A percentile compares a stretch with the other conserved stretches of the same genome.
These are phyloP conservation scores for Aspergillus fischeri DNA, from an alignment of 2,329 filamentous ascomycete genomes.

Conservation along the genomic window DNA sequence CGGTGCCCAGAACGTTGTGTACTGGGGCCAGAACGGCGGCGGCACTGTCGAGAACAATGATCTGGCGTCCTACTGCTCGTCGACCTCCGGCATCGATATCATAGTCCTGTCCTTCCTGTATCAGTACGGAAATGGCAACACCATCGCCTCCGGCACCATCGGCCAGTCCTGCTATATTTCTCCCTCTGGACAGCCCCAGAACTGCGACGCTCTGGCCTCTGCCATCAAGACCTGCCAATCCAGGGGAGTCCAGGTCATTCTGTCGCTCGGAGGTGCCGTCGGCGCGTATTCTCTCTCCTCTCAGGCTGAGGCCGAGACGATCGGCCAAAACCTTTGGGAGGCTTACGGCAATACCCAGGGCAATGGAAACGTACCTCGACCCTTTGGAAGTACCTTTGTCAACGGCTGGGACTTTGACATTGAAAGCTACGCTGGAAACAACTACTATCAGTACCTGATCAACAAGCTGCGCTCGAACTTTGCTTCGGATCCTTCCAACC, in stretches of 20 bases:
- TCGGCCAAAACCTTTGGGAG: slow-evolving; percentile 42
- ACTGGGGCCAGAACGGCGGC: slow-evolving; percentile 28
- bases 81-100: slow-evolving; percentile 39
- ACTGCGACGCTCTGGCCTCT: slow-evolving; percentile 38
- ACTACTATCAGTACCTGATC: slow-evolving; percentile 30
- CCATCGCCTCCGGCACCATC: slow-evolving; percentile 39
- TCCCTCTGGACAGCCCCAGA: slow-evolving; percentile 3
- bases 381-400: slow-evolving; percentile 30
- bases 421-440: slow-evolving; percentile 36
- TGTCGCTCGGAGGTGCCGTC: slow-evolving; percentile 44
- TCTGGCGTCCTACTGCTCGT: slow-evolving; percentile 34
- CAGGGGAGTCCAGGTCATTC: slow-evolving; percentile 43
- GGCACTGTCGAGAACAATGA: slow-evolving; percentile 29
- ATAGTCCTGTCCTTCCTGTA: slow-evolving; percentile 44
- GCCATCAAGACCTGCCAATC: slow-evolving; percentile 44
- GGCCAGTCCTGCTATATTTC: slow-evolving; percentile 38
- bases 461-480: slow-evolving; percentile 31
- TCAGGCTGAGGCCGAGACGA: slow-evolving; percentile 36
- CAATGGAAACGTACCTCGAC: slow-evolving; percentile 34
- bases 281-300: slow-evolving; percentile 34
- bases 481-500: slow-evolving; percentile 28
- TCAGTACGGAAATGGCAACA: slow-evolving; percentile 32
- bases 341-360: slow-evolving; percentile 37
- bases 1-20: slow-evolving; percentile 30
- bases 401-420: slow-evolving; percentile 54